A percentile compares a stretch with the other conserved stretches of the same genome.
Evolutionary conservation across 1,284 basidiomycete genomes (phyloP).

Genomic region (Trametes versicolor): DNA sequence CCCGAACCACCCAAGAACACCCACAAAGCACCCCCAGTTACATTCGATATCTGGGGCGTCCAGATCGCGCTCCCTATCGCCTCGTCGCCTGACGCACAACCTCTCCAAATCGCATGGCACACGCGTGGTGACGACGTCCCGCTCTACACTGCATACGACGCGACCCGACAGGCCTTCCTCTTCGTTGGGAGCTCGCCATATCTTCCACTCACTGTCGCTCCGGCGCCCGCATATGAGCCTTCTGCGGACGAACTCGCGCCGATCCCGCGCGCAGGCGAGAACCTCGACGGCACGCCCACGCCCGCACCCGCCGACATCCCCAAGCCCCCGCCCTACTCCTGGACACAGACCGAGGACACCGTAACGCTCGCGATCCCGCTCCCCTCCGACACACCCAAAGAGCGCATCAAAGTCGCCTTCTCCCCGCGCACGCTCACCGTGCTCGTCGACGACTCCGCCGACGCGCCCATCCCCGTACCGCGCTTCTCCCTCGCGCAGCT

Average conservation of each 20-base stretch:
- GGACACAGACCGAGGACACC: conserved; percentile 88
- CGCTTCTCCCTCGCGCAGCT: conserved; percentile 70
- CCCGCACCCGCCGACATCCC: conserved; percentile 36
- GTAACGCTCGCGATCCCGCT: conserved; percentile 87
- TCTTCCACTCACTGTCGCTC: conserved; percentile 47
- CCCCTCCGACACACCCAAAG: conserved; percentile 71
- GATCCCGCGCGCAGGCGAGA: conserved; percentile 69
- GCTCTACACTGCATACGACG: conserved; percentile 63
- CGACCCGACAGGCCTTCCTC: conserved; percentile 56
- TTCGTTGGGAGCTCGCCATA: conserved; percentile 69
- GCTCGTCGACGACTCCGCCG: conserved; percentile 55
- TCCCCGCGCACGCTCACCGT: conserved; percentile 73
- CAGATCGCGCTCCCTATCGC: conserved; percentile 57
- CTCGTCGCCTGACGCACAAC: conserved; percentile 42
- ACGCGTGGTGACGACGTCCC: conserved; percentile 79
- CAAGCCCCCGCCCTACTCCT: conserved; percentile 83
- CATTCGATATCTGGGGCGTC: conserved; percentile 73
- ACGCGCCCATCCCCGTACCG: conserved; percentile 53
- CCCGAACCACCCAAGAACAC: conserved; percentile 14
- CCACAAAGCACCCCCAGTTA: conserved; percentile 36
- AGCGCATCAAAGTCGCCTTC: conserved; percentile 74
- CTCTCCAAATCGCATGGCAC: conserved; percentile 71
- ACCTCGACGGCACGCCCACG: conserved; percentile 48
- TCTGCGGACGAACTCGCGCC: conserved; percentile 71
- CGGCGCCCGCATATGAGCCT: conserved; percentile 58